Percentiles rank a stretch among this genome's conserved stretches.
Conservation (phyloP, 345 rosid genomes). For the Linum tenue region DNA sequence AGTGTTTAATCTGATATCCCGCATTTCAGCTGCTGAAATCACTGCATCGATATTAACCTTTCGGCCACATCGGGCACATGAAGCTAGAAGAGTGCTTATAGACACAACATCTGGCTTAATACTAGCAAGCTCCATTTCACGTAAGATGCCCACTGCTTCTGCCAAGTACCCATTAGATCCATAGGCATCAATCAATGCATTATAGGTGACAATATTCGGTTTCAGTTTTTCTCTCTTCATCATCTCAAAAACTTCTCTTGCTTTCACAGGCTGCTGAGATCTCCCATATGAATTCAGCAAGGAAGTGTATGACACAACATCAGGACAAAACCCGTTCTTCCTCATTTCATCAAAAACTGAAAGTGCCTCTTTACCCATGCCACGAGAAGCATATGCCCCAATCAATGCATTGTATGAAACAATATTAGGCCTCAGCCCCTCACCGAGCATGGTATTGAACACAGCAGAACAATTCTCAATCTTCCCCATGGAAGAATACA, state of each 20-base stretch:
- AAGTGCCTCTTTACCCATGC: slow-evolving; percentile 70
- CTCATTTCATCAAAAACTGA: slow-evolving; percentile 65
- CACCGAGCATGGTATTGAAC: slow-evolving; percentile 67
- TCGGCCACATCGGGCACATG: slow-evolving; percentile 65
- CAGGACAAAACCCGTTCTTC: slow-evolving; percentile 52
- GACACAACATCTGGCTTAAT: slow-evolving; percentile 66
- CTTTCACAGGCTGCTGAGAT: slow-evolving; percentile 64
- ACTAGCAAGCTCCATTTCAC: slow-evolving; percentile 76
- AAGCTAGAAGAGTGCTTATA: slow-evolving; percentile 72
- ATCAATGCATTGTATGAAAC: slow-evolving; percentile 69
- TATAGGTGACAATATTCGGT: slow-evolving; percentile 71
- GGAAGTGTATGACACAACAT: slow-evolving; percentile 71
- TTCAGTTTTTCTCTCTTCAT: slow-evolving; percentile 59
- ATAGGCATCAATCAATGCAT: slow-evolving; percentile 85
- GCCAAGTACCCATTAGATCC: slow-evolving; percentile 72
- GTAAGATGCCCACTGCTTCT: slow-evolving; percentile 66
- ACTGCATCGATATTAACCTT: slow-evolving; percentile 70
- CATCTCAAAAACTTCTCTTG: slow-evolving; percentile 60
- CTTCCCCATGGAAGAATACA: slow-evolving; percentile 69
- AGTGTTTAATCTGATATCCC: slow-evolving; percentile 69
- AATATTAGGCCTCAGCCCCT: slow-evolving; percentile 74
- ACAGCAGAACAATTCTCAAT: slow-evolving; percentile 64
- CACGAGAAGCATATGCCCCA: slow-evolving; percentile 79
- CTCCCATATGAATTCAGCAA: slow-evolving; percentile 88
- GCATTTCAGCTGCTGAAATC: slow-evolving; percentile 66